These are phyloP conservation scores for Cyclocybe aegerita DNA, from an alignment of 768 basidiomycete species.

Conservation along the genomic window DNA sequence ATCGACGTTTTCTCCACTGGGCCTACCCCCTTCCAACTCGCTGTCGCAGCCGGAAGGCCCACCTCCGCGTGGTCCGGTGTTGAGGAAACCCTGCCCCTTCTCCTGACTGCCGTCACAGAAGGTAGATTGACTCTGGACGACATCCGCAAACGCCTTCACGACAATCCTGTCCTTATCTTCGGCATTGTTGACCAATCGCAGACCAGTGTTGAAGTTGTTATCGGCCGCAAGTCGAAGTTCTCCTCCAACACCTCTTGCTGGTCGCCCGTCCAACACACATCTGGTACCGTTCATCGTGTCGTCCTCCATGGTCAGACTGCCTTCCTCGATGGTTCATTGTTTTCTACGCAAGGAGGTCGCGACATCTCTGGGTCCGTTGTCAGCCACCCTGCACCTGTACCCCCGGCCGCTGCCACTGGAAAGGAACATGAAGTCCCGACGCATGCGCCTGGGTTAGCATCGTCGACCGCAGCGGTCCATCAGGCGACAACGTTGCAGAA, in stretches of 20 bases:
- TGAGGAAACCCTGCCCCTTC: constrained; percentile 83
- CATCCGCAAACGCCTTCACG: constrained; percentile 79
- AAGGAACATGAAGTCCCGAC: constrained; percentile 29
- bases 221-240: constrained; percentile 72
- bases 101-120: constrained; percentile 82
- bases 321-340: constrained; percentile 82
- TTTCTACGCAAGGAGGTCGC: constrained; percentile 57
- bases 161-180: constrained; percentile 92
- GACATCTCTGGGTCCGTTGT: constrained; percentile 70
- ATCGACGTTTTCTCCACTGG: constrained; percentile 95
- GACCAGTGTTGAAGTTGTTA: constrained; percentile 90
- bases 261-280: constrained; percentile 76
- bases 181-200: constrained; percentile 83
- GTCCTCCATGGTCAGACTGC: constrained; percentile 87
- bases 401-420: constrained; percentile 22
- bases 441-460: constrained; percentile 23
- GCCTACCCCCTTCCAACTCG: constrained; percentile 75
- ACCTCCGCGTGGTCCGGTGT: constrained; percentile 76
- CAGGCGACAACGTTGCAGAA: constrained; percentile 18
- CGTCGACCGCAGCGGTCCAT: constrained; percentile 21
- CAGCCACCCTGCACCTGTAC: constrained; percentile 11
- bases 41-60: constrained; percentile 56
- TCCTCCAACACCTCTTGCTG: constrained; percentile 52
- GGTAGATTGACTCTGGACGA: constrained; percentile 81
- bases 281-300: constrained; percentile 85